A percentile compares a stretch with the other conserved stretches of the same genome.
phyloP scores from a whole-genome alignment of 164 flowering plant species.

The Euptelea pleiosperma region DNA sequence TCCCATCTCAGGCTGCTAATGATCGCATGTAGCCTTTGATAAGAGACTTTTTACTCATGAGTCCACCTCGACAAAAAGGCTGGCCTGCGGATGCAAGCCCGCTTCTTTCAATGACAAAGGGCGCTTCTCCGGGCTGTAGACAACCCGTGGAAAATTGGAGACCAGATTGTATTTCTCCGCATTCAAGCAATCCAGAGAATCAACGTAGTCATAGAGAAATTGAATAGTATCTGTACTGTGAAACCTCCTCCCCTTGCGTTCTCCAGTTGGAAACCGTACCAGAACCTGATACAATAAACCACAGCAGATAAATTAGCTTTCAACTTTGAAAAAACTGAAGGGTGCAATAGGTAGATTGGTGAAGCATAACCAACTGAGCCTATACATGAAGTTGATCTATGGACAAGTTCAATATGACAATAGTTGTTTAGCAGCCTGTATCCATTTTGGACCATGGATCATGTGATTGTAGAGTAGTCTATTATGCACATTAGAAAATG shows the following conservation, averaged over 20 bases:
- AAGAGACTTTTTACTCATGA: slow-evolving; percentile 23
- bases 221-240: slow-evolving; percentile 62
- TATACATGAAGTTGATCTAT: no score
- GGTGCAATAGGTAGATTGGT: background rate
- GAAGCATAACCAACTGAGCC: no score
- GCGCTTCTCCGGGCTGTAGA: slow-evolving; percentile 68
- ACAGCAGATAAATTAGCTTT: background rate
- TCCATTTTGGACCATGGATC: no score
- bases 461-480: no score
- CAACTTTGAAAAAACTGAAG: background rate
- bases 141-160: slow-evolving; percentile 88
- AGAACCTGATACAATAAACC: slow-evolving; percentile 50
- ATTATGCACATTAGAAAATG: no score
- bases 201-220: slow-evolving; percentile 81
- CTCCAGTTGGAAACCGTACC: slow-evolving; percentile 86
- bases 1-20: slow-evolving; percentile 11
- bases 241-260: slow-evolving; percentile 89
- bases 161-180: slow-evolving; percentile 67
- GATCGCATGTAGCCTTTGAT: background rate
- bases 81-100: slow-evolving; percentile 96
- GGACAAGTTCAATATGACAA: no score
- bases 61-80: slow-evolving; percentile 75
- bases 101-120: slow-evolving; percentile 73
- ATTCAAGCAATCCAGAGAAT: slow-evolving; percentile 79
- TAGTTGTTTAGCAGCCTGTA: no score